Evolutionary conservation across 2,329 filamentous ascomycete species (phyloP), one percentile per base, ranked within the genome.

Genomic region (Fusarium agapanthi): DNA sequence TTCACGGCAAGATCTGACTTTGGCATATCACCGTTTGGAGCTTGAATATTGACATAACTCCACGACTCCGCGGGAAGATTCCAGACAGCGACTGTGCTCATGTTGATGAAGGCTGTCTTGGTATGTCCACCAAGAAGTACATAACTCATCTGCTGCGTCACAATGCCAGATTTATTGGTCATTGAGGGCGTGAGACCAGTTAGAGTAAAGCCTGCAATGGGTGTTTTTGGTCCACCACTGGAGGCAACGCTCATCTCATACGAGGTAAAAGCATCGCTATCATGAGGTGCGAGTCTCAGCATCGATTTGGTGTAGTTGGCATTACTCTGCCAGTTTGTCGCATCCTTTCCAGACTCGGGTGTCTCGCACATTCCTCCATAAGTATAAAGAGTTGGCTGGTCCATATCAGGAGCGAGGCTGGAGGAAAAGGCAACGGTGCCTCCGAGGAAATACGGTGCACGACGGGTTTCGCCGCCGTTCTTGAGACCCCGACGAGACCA

Each of bases 291-390:
- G n/a, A 95, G 81, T 32, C 87, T 88, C 64, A 94, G 81, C 92
- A 97, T 95, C 26, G 87, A 84, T 77, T 94, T 94, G 5, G 94
- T 95, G 81, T 97, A 98, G 44, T 90, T 88, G 16, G 92, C 94
- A 15, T 86, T 81, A 5, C 88, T 87, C 69, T 93, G 89, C 91
- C 94, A 95, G 24, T 83, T 81, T 4, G 81, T 77, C 35, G 85
- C 77, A 24, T 84, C 81, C 44, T 48, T 61, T 15, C 55, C 55
- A n/a, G 63, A 61, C n/a, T 80, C 79, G 13, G 80, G 79, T 6
- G 74, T 73, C 6, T 92, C 91, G 77, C 95, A 98, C 94, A 98
- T 97, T 74, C 95, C 95, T 40, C 95, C 95, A 81, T 97, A 98
- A 12, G 91, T 84, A 79, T 95, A 97, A 26, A 92, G 82, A 16